These are phyloP conservation scores for Tremella yokohamensis DNA, from an alignment of 768 basidiomycete species.

Conservation along the genomic window DNA sequence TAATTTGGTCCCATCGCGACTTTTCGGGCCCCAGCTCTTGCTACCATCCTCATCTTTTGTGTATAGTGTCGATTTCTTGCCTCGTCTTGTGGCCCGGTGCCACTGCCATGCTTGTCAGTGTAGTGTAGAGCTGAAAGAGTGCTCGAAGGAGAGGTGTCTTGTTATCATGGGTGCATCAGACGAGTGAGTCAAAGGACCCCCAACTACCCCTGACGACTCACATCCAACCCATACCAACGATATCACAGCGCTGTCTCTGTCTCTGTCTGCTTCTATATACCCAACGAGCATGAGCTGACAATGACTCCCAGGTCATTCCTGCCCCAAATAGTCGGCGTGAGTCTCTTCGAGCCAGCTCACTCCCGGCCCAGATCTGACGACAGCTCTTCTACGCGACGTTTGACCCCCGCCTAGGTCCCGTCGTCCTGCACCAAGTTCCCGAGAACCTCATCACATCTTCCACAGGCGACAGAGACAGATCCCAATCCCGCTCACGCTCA, in stretches of 20 bases:
- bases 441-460: slow-evolving; percentile 71
- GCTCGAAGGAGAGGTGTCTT: background rate
- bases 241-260: background rate
- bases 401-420: slow-evolving; percentile 77
- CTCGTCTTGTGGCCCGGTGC: too few relatives aligned
- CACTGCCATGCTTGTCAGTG: too few relatives aligned
- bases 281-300: slow-evolving; percentile 1
- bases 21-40: too few relatives aligned
- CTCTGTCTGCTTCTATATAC: background rate
- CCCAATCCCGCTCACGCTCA: slow-evolving; percentile 20
- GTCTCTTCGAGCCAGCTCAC: slow-evolving; percentile 9
- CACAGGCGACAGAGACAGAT: slow-evolving; percentile 21
- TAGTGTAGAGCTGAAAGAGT: too few relatives aligned
- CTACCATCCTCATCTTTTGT: too few relatives aligned
- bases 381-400: slow-evolving; percentile 86
- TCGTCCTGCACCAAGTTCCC: slow-evolving; percentile 88
- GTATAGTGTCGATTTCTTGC: too few relatives aligned
- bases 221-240: background rate
- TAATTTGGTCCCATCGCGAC: too few relatives aligned
- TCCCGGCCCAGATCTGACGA: background rate
- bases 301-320: slow-evolving; percentile 51
- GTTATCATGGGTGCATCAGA: slow-evolving; percentile 33
- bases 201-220: background rate
- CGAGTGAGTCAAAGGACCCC: slow-evolving; percentile 30
- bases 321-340: slow-evolving; percentile 50